Conservation (phyloP, 2,329 filamentous ascomycete genomes). For the Botrytis cinerea region DNA sequence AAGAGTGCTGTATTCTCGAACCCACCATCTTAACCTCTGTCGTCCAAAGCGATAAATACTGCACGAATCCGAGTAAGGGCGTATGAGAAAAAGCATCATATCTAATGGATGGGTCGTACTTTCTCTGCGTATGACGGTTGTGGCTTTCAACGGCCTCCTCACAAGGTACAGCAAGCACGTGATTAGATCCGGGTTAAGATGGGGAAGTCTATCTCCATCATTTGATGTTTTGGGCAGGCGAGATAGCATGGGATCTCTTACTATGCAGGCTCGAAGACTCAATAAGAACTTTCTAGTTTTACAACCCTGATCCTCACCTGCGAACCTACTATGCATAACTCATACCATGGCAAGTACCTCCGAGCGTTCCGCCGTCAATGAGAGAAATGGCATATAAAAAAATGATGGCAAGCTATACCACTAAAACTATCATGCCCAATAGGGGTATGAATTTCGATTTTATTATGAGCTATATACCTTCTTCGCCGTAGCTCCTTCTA, state of each 20-base stretch:
- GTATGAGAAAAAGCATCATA: background rate
- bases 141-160: background rate
- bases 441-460: too few species aligned
- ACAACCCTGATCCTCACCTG: background rate
- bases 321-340: background rate
- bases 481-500: too few species aligned
- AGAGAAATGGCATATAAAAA: too few species aligned
- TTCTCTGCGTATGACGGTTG: accelerated
- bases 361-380: background rate
- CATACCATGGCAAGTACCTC: background rate
- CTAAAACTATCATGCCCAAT: too few species aligned
- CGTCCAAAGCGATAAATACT: background rate
- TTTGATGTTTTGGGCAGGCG: background rate
- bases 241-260: background rate
- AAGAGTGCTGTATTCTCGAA: background rate
- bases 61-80: background rate
- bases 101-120: background rate
- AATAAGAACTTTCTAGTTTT: too few species aligned
- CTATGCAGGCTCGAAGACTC: background rate
- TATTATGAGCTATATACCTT: too few species aligned
- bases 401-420: too few species aligned
- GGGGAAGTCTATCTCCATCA: background rate
- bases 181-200: background rate
- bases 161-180: background rate
- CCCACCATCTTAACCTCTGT: background rate